A percentile compares a stretch with the other conserved stretches of the same genome.
These are phyloP conservation scores for Malus sieversii DNA, from an alignment of 306 rosid species.

Conservation along the genomic window DNA sequence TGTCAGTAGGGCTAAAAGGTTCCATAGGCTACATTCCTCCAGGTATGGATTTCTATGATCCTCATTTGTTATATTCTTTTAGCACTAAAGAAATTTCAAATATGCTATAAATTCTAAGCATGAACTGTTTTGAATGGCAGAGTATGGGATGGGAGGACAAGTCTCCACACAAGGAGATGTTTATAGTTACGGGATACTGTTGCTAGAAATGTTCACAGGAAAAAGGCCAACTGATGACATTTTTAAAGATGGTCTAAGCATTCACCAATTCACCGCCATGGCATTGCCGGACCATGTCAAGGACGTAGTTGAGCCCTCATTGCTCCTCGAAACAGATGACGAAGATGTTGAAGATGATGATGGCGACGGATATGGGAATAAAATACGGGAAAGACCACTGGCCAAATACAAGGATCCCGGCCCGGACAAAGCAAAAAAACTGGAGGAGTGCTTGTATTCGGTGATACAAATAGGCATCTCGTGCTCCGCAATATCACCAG, in stretches of 20 bases:
- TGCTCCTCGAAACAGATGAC: slow-evolving; percentile 9
- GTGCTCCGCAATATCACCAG: slow-evolving; percentile 30
- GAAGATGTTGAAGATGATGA: neutral
- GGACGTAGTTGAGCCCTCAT: slow-evolving; percentile 33
- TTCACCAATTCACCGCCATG: neutral
- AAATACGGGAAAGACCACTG: neutral
- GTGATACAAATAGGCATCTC: slow-evolving; percentile 35
- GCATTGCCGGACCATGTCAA: slow-evolving; percentile 12
- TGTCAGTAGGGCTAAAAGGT: slow-evolving; percentile 14
- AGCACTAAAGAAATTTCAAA: neutral
- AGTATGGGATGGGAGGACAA: slow-evolving; percentile 24
- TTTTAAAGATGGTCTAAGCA: slow-evolving; percentile 11
- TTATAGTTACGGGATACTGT: slow-evolving; percentile 24
- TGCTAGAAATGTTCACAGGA: slow-evolving; percentile 22
- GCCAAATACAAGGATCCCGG: neutral
- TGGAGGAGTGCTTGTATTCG: slow-evolving; percentile 26
- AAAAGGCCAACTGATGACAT: slow-evolving; percentile 14
- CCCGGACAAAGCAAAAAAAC: neutral
- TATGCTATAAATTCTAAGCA: neutral
- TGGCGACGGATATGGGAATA: neutral
- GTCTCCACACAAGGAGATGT: slow-evolving; percentile 17
- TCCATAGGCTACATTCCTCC: slow-evolving; percentile 34
- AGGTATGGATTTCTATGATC: slow-evolving; percentile 7
- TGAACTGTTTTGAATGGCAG: neutral
- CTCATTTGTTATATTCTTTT: neutral